A percentile compares a stretch with the other conserved stretches of the same genome.
Conservation (phyloP, 2,329 filamentous ascomycete species). For the Blastomyces silverae region DNA sequence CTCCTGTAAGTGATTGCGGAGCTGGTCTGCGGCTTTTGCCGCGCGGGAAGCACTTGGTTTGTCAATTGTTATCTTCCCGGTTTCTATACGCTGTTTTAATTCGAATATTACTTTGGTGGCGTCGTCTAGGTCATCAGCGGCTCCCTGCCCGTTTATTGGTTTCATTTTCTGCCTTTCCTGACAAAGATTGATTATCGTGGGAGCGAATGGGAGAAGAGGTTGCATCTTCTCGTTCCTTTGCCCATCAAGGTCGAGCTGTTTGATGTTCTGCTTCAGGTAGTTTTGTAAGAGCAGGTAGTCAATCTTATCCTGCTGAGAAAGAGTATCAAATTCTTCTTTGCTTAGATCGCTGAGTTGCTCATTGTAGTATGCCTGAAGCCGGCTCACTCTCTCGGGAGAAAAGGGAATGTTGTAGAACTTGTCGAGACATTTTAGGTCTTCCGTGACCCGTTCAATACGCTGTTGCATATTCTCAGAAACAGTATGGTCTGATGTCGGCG, state of each 20-base stretch:
- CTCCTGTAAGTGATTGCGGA: conserved; percentile 43
- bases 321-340: conserved; percentile 32
- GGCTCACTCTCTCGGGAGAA: conserved; percentile 38
- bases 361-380: conserved; percentile 39
- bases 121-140: conserved; percentile 41
- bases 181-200: conserved; percentile 40
- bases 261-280: conserved; percentile 33
- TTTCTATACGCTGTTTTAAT: conserved; percentile 34
- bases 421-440: conserved; percentile 45
- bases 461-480: conserved; percentile 35
- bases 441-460: conserved; percentile 40
- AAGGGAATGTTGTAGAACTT: conserved; percentile 47
- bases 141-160: conserved; percentile 39
- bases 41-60: conserved; percentile 46
- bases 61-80: conserved; percentile 30
- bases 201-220: conserved; percentile 43
- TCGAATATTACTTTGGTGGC: conserved; percentile 31
- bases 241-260: conserved; percentile 39
- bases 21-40: conserved; percentile 37
- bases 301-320: conserved; percentile 39
- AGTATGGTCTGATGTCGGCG: background rate
- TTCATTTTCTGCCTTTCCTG: conserved; percentile 45
- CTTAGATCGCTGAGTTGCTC: conserved; percentile 39
- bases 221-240: conserved; percentile 35
- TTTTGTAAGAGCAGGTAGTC: conserved; percentile 42